Base-by-base conservation (phyloP, 148 eudicot species). In the Rhododendron ovatum region DNA sequence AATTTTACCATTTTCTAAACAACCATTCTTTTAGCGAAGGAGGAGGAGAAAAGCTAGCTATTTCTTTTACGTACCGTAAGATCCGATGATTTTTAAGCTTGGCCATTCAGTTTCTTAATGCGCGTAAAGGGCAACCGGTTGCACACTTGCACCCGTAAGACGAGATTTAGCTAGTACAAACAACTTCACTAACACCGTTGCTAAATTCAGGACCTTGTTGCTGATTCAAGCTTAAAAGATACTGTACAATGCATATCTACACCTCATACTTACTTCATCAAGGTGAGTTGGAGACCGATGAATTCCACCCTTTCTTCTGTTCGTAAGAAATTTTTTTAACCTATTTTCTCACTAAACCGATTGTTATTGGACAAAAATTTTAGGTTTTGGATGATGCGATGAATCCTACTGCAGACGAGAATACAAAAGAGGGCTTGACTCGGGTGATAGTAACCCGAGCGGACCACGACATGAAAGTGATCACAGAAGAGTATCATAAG, bases 401-500 rank as follows among this genome's bases (percentile, higher is more conserved):
- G 88, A 85, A 75, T 30, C 85, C 47, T 57, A 88, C 84, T 14
- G 94, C 92, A 6, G 91, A 93, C 33, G 98, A 93, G 80, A 85
- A 86, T 80, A 91, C 92, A 35, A 94, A 91, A 92, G 96, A 95
- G 82, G 93, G 90, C 1, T 81, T 82, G 86, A 93, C 92, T 22
- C 92, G 98, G 81, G 92, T 93, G 11, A 81, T 93, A 30, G 93
- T 95, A 20, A 92, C 94, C 18, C 94, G 90, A 83, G 96, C 95
- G 4, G 95, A 93, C 76, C 76, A 71, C 2, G 41, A 71, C 15
- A 71, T 71, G 76, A 71, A 71, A 86, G 88, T 81, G 61, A 92
- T 96, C 73, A 88, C 86, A 82, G 91, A 89, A 24, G 93, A 87
- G 73, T 93, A 91, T 87, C 53, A 89, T 3, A 71, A 84, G 61